Conservation (phyloP, 306 rosid genomes). For the Citrullus mucosospermus region DNA sequence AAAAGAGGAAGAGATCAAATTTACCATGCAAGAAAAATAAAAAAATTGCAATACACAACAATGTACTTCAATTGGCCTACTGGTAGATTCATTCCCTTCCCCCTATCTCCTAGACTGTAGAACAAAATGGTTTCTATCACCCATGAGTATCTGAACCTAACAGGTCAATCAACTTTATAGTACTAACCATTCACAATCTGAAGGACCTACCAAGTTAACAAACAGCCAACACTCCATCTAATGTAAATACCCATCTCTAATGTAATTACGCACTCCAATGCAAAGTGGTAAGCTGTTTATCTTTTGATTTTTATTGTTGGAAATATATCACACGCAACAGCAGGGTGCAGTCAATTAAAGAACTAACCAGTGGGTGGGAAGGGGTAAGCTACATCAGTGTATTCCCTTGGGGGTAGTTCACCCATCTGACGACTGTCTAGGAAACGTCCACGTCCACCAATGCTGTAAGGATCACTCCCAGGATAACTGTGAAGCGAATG, state of each 20-base stretch:
- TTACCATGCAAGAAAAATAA: neutral
- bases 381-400: neutral
- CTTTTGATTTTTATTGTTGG: neutral
- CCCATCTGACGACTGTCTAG: neutral
- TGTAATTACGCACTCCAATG: no score
- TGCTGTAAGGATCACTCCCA: conserved; percentile 12
- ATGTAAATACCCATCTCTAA: neutral
- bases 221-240: neutral
- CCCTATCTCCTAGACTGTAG: neutral
- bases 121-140: neutral
- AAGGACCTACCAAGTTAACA: neutral
- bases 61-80: neutral
- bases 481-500: neutral
- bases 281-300: neutral
- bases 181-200: neutral
- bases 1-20: neutral
- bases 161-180: neutral
- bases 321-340: neutral
- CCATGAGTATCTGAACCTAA: neutral
- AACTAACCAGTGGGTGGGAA: conserved; percentile 15
- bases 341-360: neutral
- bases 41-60: neutral
- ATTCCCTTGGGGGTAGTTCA: neutral
- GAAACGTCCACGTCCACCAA: conserved; percentile 5
- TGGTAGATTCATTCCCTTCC: neutral